These are phyloP conservation scores for Mycena epipterygia DNA, from an alignment of 768 basidiomycete genomes.

Conservation along the genomic window DNA sequence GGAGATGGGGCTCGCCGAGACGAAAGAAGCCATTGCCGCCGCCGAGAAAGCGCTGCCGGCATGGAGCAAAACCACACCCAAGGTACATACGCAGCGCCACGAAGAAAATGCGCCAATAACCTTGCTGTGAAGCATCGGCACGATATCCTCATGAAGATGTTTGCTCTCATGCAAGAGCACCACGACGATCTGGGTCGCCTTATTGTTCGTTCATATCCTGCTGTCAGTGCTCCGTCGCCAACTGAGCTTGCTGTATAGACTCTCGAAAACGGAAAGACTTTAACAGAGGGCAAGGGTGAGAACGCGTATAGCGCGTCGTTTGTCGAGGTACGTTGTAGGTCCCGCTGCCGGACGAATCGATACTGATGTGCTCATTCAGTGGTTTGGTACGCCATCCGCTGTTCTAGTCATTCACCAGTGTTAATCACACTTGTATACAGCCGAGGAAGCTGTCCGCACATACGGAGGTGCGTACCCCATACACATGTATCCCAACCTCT, in stretches of 20 bases:
- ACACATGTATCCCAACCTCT: not conserved
- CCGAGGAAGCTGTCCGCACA: slow-evolving; percentile 91
- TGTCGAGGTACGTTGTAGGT: slow-evolving; percentile 52
- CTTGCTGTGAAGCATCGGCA: slow-evolving; percentile 72
- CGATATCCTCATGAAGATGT: slow-evolving; percentile 86
- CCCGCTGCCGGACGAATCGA: not conserved
- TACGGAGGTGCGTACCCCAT: slow-evolving; percentile 79
- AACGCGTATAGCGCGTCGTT: slow-evolving; percentile 88
- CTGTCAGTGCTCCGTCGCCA: slow-evolving; percentile 45
- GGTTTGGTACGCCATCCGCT: slow-evolving; percentile 75
- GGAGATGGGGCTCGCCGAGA: slow-evolving; percentile 90
- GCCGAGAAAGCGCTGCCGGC: slow-evolving; percentile 85
- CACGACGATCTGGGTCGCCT: slow-evolving; percentile 89
- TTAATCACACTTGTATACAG: slow-evolving; percentile 53
- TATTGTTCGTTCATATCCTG: slow-evolving; percentile 68
- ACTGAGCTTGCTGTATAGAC: slow-evolving; percentile 63
- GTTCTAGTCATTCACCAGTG: slow-evolving; percentile 5
- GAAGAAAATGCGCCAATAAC: not conserved
- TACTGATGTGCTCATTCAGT: slow-evolving; percentile 55
- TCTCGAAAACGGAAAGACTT: slow-evolving; percentile 95
- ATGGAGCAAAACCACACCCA: slow-evolving; percentile 91
- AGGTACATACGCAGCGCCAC: slow-evolving; percentile 63
- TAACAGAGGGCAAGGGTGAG: slow-evolving; percentile 90
- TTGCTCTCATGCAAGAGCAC: slow-evolving; percentile 83
- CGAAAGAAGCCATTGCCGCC: slow-evolving; percentile 85